Conservation (phyloP, 352 stramenopile species). For the Phytopythium ostracodes region DNA sequence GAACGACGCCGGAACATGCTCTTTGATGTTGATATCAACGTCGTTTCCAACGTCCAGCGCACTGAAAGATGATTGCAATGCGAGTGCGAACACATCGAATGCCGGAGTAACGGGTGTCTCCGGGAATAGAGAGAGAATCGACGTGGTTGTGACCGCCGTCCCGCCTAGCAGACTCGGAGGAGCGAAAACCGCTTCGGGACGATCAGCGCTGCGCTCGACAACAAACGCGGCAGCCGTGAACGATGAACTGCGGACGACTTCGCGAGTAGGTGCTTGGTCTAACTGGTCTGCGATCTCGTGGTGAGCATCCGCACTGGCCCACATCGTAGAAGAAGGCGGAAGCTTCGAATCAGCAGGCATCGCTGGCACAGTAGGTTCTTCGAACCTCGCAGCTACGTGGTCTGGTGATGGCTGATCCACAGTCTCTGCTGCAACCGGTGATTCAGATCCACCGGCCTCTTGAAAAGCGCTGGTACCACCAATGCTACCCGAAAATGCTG, state of each 20-base stretch:
- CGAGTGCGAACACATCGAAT: constrained; percentile 25
- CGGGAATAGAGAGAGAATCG: constrained; percentile 12
- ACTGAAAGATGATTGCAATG: constrained; percentile 20
- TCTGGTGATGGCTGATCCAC: not conserved
- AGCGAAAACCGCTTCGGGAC: not conserved
- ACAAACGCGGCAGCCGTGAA: not conserved
- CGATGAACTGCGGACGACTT: not conserved
- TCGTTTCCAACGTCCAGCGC: constrained; percentile 23
- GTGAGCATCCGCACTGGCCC: not conserved
- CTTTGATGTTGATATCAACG: constrained; percentile 19
- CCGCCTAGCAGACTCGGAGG: not conserved
- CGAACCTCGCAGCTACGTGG: not conserved
- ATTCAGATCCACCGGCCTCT: not conserved
- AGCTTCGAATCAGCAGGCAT: not conserved
- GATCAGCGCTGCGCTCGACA: not conserved
- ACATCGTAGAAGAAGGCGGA: not conserved
- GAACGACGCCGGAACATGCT: constrained; percentile 1
- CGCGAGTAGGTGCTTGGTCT: not conserved
- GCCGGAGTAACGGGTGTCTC: not conserved
- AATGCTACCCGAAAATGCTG: not conserved
- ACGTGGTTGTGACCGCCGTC: not conserved
- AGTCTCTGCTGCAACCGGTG: not conserved
- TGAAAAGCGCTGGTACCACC: not conserved
- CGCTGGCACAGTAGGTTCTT: not conserved
- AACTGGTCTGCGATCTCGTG: not conserved